phyloP scores from a whole-genome alignment of 2,329 filamentous ascomycete species.

The Sclerotinia subarctica region DNA sequence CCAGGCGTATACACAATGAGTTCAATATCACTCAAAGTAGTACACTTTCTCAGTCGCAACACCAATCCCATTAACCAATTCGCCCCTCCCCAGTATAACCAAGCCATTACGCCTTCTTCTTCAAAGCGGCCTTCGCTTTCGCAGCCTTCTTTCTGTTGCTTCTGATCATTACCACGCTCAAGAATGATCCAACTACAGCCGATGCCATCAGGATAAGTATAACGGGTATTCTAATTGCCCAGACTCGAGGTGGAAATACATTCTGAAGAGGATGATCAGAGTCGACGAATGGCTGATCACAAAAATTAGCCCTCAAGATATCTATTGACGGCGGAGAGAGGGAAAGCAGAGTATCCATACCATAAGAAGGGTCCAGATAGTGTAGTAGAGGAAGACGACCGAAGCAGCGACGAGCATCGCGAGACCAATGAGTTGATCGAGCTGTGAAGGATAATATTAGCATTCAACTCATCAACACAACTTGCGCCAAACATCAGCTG shows the following conservation, averaged over 20 bases:
- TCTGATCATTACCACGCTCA: slow-evolving; percentile 96
- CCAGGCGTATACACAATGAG: background rate
- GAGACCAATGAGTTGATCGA: slow-evolving; percentile 81
- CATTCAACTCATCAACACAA: background rate
- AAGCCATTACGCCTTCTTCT: slow-evolving; percentile 78
- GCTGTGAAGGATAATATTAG: slow-evolving; percentile 50
- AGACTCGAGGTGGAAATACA: slow-evolving; percentile 94
- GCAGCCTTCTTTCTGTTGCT: slow-evolving; percentile 97
- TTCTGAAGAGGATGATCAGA: slow-evolving; percentile 88
- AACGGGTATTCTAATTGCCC: slow-evolving; percentile 97
- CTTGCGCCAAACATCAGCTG: slow-evolving; percentile 1
- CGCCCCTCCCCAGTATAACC: background rate
- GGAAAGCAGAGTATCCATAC: slow-evolving; percentile 48
- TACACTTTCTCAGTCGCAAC: background rate
- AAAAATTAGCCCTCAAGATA: slow-evolving; percentile 1
- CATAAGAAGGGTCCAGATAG: slow-evolving; percentile 96
- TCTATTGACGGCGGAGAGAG: background rate
- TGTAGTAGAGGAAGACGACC: slow-evolving; percentile 84
- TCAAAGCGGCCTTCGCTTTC: slow-evolving; percentile 79
- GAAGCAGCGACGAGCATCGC: slow-evolving; percentile 73
- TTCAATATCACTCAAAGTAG: background rate
- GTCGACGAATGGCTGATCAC: slow-evolving; percentile 89
- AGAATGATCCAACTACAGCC: slow-evolving; percentile 92
- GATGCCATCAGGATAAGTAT: slow-evolving; percentile 90
- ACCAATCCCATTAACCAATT: slow-evolving; percentile 2